These are phyloP conservation scores for Vairimorpha apis DNA, from an alignment of 371 early-diverging fungal species.

Conservation along the genomic window DNA sequence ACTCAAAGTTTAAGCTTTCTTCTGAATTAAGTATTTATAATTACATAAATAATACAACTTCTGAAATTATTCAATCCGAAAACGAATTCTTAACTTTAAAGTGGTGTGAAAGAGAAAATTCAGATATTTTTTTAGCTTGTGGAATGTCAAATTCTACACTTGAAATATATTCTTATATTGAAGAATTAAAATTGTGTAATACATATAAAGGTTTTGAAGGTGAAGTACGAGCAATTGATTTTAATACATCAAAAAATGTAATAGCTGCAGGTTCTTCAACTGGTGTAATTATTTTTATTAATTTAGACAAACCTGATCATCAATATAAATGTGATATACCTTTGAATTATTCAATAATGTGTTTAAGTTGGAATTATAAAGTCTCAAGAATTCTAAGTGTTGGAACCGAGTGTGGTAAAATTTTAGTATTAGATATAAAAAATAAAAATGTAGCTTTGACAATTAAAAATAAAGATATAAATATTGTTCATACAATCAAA, in stretches of 20 bases:
- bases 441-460: slow-evolving; percentile 58
- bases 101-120: slow-evolving; percentile 56
- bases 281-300: slow-evolving; percentile 60
- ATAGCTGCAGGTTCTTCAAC: slow-evolving; percentile 56
- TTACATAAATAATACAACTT: slow-evolving; percentile 45
- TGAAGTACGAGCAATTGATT: slow-evolving; percentile 62
- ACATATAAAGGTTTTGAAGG: slow-evolving; percentile 39
- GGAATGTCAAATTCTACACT: slow-evolving; percentile 59
- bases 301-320: slow-evolving; percentile 55
- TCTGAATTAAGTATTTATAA: slow-evolving; percentile 56
- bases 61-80: slow-evolving; percentile 32
- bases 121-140: slow-evolving; percentile 49
- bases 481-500: slow-evolving; percentile 20
- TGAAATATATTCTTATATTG: slow-evolving; percentile 33
- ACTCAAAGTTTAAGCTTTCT: slow-evolving; percentile 58
- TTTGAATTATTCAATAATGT: slow-evolving; percentile 47
- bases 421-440: slow-evolving; percentile 60
- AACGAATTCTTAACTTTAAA: slow-evolving; percentile 58
- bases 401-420: slow-evolving; percentile 55
- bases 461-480: slow-evolving; percentile 38
- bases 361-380: slow-evolving; percentile 59
- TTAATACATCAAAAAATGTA: slow-evolving; percentile 51
- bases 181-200: slow-evolving; percentile 20
- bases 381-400: slow-evolving; percentile 58
- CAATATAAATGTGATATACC: slow-evolving; percentile 58